phyloP scores from a whole-genome alignment of 2,329 filamentous ascomycete species.

The Colletotrichum coccodes region DNA sequence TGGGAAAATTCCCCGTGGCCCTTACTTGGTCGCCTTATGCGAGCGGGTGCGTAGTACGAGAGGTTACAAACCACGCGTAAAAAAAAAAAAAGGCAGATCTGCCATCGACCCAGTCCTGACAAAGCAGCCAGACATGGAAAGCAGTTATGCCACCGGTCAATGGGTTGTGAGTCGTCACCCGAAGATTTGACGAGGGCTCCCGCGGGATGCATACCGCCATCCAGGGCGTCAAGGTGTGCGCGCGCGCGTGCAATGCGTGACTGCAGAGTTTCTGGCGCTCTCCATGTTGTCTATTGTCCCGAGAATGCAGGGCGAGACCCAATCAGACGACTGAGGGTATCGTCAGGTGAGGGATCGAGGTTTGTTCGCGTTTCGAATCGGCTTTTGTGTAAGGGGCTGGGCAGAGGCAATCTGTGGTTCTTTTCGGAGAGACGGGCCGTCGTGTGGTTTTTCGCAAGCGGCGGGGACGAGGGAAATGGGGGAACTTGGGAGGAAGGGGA shows the following conservation, averaged over 20 bases:
- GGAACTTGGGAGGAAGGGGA: slow-evolving; percentile 4
- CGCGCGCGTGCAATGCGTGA: neutral
- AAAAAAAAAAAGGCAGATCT: slow-evolving; percentile 8
- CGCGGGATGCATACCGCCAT: slow-evolving; percentile 8
- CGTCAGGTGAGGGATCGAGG: slow-evolving; percentile 25
- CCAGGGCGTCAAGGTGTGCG: neutral
- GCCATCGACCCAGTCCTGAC: neutral
- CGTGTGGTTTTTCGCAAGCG: slow-evolving; percentile 34
- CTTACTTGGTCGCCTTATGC: neutral
- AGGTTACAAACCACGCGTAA: neutral
- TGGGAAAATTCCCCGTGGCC: slow-evolving; percentile 15
- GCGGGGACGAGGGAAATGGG: slow-evolving; percentile 12
- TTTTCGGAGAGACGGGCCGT: slow-evolving; percentile 49
- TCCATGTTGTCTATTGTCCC: slow-evolving; percentile 8
- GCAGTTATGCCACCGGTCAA: neutral
- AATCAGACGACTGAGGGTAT: slow-evolving; percentile 3
- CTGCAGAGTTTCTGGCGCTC: neutral
- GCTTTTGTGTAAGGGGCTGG: neutral
- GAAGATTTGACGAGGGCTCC: slow-evolving; percentile 21
- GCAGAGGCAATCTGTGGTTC: slow-evolving; percentile 25
- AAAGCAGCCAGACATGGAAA: neutral
- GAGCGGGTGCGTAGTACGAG: neutral
- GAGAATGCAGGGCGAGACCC: slow-evolving; percentile 2
- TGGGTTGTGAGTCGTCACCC: neutral
- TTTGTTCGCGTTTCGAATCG: slow-evolving; percentile 28